Evolutionary conservation across 208 protist species (phyloP), one percentile per base, ranked within the genome.

Genomic region (Wallacemonas sp.): DNA sequence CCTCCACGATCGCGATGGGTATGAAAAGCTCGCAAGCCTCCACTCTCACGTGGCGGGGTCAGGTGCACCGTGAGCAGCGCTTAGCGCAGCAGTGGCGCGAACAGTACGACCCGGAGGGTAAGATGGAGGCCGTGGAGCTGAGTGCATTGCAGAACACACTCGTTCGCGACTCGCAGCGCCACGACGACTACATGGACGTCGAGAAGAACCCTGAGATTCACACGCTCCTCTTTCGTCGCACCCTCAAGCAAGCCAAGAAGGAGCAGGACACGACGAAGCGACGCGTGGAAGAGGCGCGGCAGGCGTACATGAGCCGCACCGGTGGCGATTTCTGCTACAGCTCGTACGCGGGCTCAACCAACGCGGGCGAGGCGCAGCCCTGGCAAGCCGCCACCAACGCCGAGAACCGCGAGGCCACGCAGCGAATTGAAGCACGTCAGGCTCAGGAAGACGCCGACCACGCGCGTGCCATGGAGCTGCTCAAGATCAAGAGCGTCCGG

Each of bases 1-100:
- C 74, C 29, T 57, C 53, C 19, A 93, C 87, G 4, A 66, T 86
- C 13, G 81, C 82, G 15, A 93, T 93, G 87, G 87, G 87, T 13
- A 79, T 93, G 73, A 93, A 93, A 60, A 30, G 21, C 42, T 74
- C 68, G 17, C 70, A 78, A 5, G 67, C 36, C n/a, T 68, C 87
- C 27, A 68, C 79, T 12, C 60, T 69, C 33, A 78, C 74, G 55
- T 94, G 88, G 88, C 42, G 41, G 3, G 64, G 68, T 5, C 83
- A 91, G 58, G 78, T 91, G 1, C 62, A 67, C 6, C 61, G 55
- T 1, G 88, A 94, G 76, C 33, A 87, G 57, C 24, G 19, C 5
- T 66, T 92, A 10, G 59, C 62, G 21, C 48, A 54, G 1, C 32
- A 19, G 15, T 94, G 88, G 88, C 15, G 41, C 3, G 17, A 33